Evolutionary conservation across 1,284 basidiomycete genomes (phyloP), one percentile per base, ranked within the genome.

Genomic region (Ceratobasidium sp.): DNA sequence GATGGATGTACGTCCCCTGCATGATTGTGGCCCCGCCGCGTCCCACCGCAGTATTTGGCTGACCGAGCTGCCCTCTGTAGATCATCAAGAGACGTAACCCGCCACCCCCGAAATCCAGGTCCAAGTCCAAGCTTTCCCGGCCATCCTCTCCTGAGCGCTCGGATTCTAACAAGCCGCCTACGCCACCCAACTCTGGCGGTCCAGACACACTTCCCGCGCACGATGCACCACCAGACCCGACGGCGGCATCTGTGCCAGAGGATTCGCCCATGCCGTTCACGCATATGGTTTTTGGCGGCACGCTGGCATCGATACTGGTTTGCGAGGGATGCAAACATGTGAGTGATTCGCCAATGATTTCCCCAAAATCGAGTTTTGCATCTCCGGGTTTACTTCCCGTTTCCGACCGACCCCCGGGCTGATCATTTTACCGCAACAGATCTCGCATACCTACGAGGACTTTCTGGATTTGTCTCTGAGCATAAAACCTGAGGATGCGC

Each of bases 381-480:
- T 10, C 50, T 23, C 18, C 33, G 41, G 16, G 2, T 33, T 50
- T 52, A 33, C 35, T 62, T 23, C 66, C 2, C 33, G 54, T 79
- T 62, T 33, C n/a, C 23, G 70, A 48, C 44, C 23, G 16, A n/a
- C 57, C 23, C 35, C 70, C 70, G 70, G 64, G 27, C 59, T 59
- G 23, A 59, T 48, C 48, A 27, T 23, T 18, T 55, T 46, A 16
- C 12, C 20, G 38, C 27, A n/a, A 6, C 88, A 95, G 85, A 89
- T 97, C 71, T 97, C 95, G 3, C 92, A 95, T 81, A 97, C 95
- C 16, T 94, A 94, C 82, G 95, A 97, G 84, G 95, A 96, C 82
- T 98, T 98, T 84, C 93, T 94, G 83, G 96, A 98, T 84, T 91
- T 98, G 81, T 95, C 94, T 67, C 87, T 98, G 60, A 92, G 92